Evolutionary conservation across 2,329 filamentous ascomycete species (phyloP).

Genomic region (Aspergillus sergii): DNA sequence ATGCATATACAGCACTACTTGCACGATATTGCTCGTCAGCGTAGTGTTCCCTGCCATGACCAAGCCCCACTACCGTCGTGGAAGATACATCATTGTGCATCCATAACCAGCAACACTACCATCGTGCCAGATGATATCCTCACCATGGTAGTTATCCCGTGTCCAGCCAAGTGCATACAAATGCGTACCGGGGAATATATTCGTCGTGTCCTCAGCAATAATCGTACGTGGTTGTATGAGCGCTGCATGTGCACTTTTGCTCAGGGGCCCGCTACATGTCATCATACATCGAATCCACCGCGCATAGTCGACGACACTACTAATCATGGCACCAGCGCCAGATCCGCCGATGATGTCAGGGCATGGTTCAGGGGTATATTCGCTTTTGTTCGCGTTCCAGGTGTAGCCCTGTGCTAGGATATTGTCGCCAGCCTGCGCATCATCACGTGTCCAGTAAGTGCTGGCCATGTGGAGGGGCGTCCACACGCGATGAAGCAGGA

Average conservation of each 20-base stretch:
- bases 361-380: conserved; percentile 29
- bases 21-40: neutral
- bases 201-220: neutral
- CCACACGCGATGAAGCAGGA: conserved; percentile 49
- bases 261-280: conserved; percentile 28
- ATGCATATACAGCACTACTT: neutral
- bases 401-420: conserved; percentile 49
- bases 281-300: conserved; percentile 34
- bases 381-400: conserved; percentile 37
- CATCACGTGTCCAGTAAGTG: conserved; percentile 36
- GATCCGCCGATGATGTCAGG: conserved; percentile 17
- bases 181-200: neutral
- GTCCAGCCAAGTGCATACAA: neutral
- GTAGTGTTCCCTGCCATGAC: conserved; percentile 1
- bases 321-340: conserved; percentile 50
- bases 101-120: neutral
- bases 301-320: conserved; percentile 34
- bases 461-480: conserved; percentile 49
- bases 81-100: neutral
- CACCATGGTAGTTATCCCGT: neutral
- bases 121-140: neutral
- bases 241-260: conserved; percentile 24
- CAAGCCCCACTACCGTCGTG: neutral
- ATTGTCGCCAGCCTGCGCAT: conserved; percentile 26
- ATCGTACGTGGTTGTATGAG: conserved; percentile 29